These are phyloP conservation scores for Retiboletus fuscus DNA, from an alignment of 1,284 basidiomycete genomes.

Conservation along the genomic window DNA sequence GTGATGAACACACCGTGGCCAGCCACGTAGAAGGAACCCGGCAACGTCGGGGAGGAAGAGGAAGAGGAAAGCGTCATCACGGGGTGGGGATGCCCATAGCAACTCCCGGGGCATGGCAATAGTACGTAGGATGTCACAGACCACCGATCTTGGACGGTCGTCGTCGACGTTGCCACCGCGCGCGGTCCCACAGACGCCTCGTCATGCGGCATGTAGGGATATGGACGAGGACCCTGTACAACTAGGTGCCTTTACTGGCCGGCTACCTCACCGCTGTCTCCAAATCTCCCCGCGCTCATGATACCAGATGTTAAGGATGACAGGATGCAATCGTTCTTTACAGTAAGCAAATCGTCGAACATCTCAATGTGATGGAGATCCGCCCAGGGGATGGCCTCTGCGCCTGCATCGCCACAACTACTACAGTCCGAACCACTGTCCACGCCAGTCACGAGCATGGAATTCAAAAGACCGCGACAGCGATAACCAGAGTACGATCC, in stretches of 20 bases:
- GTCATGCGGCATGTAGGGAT: conserved; percentile 49
- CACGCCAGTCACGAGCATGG: conserved; percentile 34
- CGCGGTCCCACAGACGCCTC: conserved; percentile 70
- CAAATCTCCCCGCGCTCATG: no score
- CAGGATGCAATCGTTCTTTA: conserved; percentile 81
- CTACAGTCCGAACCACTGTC: no score
- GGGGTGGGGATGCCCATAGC: conserved; percentile 13
- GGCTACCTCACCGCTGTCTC: conserved; percentile 40
- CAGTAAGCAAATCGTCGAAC: no score
- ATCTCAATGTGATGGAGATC: conserved; percentile 74
- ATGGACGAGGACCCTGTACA: conserved; percentile 36
- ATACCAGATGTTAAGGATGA: no score
- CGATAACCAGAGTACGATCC: conserved; percentile 27
- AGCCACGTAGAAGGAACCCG: no score
- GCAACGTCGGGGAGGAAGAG: conserved; percentile 47
- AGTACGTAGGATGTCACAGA: conserved; percentile 44
- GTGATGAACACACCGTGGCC: no score
- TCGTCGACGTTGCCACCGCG: conserved; percentile 61
- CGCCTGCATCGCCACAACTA: no score
- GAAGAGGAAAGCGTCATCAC: conserved; percentile 46
- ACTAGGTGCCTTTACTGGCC: conserved; percentile 36
- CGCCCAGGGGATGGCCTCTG: conserved; percentile 47
- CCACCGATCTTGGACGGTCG: conserved; percentile 46
- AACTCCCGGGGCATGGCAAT: conserved; percentile 28
- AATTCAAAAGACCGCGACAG: conserved; percentile 33